phyloP scores from a whole-genome alignment of 75 land plant genomes.

The Pseudotsuga menziesii region DNA sequence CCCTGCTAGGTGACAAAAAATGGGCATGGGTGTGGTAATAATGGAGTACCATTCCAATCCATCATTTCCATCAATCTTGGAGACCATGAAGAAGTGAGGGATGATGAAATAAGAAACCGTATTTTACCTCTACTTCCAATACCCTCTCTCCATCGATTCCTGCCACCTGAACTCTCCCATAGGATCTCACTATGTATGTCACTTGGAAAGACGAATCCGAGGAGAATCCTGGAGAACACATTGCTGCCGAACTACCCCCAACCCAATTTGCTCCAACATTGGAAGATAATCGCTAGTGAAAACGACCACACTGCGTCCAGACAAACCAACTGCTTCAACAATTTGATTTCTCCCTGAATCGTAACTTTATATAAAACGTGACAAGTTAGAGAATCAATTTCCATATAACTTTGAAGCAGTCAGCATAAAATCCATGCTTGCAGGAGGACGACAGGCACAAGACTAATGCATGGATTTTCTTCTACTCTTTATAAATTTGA shows the following conservation, averaged over 20 bases:
- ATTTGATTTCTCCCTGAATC: too few relatives aligned
- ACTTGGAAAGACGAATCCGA: slow-evolving; percentile 74
- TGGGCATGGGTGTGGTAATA: slow-evolving; percentile 73
- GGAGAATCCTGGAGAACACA: slow-evolving; percentile 91
- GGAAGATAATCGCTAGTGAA: slow-evolving; percentile 58
- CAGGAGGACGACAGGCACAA: too few relatives aligned
- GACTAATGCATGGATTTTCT: too few relatives aligned
- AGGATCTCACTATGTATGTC: slow-evolving; percentile 61
- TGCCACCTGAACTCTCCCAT: slow-evolving; percentile 77
- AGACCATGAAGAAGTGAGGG: slow-evolving; percentile 71
- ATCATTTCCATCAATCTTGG: slow-evolving; percentile 57
- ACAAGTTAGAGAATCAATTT: too few relatives aligned
- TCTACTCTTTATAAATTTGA: too few relatives aligned
- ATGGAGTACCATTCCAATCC: slow-evolving; percentile 87
- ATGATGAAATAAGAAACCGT: slow-evolving; percentile 72
- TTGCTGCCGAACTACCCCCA: too few relatives aligned
- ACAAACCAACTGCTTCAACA: too few relatives aligned
- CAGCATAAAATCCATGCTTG: too few relatives aligned
- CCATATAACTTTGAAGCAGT: too few relatives aligned
- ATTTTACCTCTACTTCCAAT: slow-evolving; percentile 48
- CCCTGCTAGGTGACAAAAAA: slow-evolving; percentile 67
- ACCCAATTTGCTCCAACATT: slow-evolving; percentile 47
- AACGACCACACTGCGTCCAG: slow-evolving; percentile 66
- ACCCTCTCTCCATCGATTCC: slow-evolving; percentile 62
- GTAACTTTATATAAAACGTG: too few relatives aligned